Evolutionary conservation across 192 early-diverging fungal genomes (phyloP).

Genomic region (Coemansia sp.): DNA sequence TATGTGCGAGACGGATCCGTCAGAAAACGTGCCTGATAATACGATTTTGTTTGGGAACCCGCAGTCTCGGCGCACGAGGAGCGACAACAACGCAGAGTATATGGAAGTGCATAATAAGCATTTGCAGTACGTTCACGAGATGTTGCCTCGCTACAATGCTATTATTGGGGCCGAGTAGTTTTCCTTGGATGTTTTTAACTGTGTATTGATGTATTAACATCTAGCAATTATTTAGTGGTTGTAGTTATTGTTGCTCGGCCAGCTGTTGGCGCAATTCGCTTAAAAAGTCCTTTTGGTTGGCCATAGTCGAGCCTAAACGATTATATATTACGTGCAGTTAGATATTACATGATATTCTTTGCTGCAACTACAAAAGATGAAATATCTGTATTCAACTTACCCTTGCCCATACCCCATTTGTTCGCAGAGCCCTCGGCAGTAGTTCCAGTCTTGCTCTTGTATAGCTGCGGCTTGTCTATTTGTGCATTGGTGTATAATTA

Average conservation of each 20-base stretch:
- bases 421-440: neutral
- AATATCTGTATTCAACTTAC: conserved; percentile 11
- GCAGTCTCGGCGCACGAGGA: conserved; percentile 29
- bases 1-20: conserved; percentile 25
- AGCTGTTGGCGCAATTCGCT: conserved; percentile 46
- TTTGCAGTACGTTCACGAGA: conserved; percentile 50
- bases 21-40: conserved; percentile 40
- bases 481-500: neutral
- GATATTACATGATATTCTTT: neutral
- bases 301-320: conserved; percentile 43
- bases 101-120: conserved; percentile 33
- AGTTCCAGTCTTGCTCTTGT: conserved; percentile 17
- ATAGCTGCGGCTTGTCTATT: conserved; percentile 34
- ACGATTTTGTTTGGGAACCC: conserved; percentile 47
- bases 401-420: conserved; percentile 31
- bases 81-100: conserved; percentile 26
- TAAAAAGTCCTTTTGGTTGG: conserved; percentile 49
- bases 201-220: neutral
- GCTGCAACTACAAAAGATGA: too few relatives aligned
- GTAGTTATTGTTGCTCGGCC: neutral
- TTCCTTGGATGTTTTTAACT: neutral
- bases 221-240: neutral
- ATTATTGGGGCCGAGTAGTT: conserved; percentile 47
- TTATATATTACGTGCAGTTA: neutral
- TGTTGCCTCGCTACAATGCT: conserved; percentile 53